A percentile compares a stretch with the other conserved stretches of the same genome.
phyloP scores from a whole-genome alignment of 345 rosid genomes.

The Ceriops decandra region DNA sequence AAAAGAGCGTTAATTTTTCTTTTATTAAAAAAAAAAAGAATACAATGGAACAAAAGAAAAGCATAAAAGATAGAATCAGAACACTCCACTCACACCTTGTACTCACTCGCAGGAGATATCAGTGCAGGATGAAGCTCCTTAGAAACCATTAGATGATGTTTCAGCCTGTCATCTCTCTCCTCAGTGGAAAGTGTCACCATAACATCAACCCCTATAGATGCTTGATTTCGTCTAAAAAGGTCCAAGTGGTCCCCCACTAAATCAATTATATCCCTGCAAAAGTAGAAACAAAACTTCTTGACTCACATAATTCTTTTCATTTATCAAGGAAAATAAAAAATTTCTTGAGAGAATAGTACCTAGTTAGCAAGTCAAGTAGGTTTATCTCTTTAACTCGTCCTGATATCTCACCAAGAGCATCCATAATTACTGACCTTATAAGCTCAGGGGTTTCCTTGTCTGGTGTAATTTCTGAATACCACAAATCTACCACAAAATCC shows the following conservation, averaged over 20 bases:
- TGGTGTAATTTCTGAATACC: constrained; percentile 90
- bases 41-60: constrained; percentile 8
- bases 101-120: constrained; percentile 89
- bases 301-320: neutral
- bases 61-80: constrained; percentile 12
- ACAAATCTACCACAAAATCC: constrained; percentile 81
- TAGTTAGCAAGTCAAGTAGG: constrained; percentile 78
- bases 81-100: constrained; percentile 80
- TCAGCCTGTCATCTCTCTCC: constrained; percentile 93
- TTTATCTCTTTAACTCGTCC: constrained; percentile 78
- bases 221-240: constrained; percentile 85
- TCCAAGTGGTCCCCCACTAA: constrained; percentile 88
- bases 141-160: constrained; percentile 76
- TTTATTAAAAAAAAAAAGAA: constrained; percentile 4
- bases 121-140: constrained; percentile 94
- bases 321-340: neutral
- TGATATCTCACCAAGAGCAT: constrained; percentile 83
- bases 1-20: neutral
- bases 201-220: constrained; percentile 81
- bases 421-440: constrained; percentile 75
- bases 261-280: constrained; percentile 90
- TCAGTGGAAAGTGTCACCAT: constrained; percentile 82
- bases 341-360: constrained; percentile 34
- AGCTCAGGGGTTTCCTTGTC: constrained; percentile 88
- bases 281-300: constrained; percentile 3